phyloP scores from a whole-genome alignment of 345 rosid genomes.

The Eucalyptus sp. region DNA sequence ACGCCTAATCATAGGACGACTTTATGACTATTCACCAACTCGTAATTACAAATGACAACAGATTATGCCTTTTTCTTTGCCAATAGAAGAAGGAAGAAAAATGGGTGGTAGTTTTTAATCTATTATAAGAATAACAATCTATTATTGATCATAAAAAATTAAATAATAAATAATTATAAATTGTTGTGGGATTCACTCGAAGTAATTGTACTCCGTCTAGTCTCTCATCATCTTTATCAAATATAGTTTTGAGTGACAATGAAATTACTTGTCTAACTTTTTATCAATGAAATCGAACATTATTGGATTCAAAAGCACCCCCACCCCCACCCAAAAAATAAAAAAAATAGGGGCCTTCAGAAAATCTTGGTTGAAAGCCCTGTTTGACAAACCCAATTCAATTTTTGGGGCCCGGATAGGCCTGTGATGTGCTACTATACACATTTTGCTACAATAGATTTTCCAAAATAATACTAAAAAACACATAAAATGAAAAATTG shows the following conservation, averaged over 20 bases:
- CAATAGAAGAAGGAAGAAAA: neutral
- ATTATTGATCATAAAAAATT: too few relatives aligned
- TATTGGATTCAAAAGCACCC: neutral
- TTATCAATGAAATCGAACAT: neutral
- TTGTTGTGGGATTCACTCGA: neutral
- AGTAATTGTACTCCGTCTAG: rapidly evolving
- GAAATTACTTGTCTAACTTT: neutral
- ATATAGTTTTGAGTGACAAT: neutral
- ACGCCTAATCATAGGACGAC: conserved; percentile 7
- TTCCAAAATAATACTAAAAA: neutral
- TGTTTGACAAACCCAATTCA: neutral
- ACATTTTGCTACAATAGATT: neutral
- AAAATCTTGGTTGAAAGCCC: neutral
- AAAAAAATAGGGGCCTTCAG: neutral
- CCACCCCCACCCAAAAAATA: neutral
- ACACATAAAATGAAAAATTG: neutral
- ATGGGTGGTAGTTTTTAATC: too few relatives aligned
- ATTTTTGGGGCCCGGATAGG: neutral
- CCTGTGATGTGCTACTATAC: neutral
- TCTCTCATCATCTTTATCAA: neutral
- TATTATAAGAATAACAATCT: too few relatives aligned
- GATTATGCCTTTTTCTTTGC: neutral
- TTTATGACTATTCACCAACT: neutral
- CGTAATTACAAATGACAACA: neutral
- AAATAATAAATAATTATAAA: too few relatives aligned